Conservation (phyloP, 345 rosid species). For the Camelina sativa region DNA sequence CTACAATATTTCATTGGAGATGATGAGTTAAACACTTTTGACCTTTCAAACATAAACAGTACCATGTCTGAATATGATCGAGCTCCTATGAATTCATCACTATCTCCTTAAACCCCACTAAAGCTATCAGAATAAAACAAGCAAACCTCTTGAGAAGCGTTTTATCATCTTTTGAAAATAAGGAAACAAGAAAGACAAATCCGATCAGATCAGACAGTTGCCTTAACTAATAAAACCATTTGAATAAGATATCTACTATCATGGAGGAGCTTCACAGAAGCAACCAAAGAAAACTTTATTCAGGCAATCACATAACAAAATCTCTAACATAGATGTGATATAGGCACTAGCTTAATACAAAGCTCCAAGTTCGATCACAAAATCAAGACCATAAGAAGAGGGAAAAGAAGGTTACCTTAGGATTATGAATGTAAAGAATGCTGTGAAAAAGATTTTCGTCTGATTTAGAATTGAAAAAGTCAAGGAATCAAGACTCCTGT, state of each 20-base stretch:
- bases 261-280: not conserved
- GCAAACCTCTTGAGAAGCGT: not conserved
- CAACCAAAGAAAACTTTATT: not conserved
- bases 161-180: not conserved
- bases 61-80: not conserved
- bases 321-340: not conserved
- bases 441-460: constrained; percentile 94
- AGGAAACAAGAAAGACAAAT: not conserved
- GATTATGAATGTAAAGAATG: constrained; percentile 77
- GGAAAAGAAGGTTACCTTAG: constrained; percentile 60
- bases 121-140: not conserved
- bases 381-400: constrained; percentile 4
- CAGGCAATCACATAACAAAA: constrained; percentile 4
- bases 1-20: constrained; percentile 48
- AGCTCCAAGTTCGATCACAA: not conserved
- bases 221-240: not conserved
- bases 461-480: constrained; percentile 95
- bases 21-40: constrained; percentile 15
- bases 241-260: not conserved
- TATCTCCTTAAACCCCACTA: not conserved
- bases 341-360: constrained; percentile 16
- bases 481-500: constrained; percentile 92
- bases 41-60: constrained; percentile 9
- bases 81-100: not conserved
- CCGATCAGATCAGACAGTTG: not conserved